Conservation (phyloP, 371 early-diverging fungal genomes). For the Rhizomucor miehei region DNA sequence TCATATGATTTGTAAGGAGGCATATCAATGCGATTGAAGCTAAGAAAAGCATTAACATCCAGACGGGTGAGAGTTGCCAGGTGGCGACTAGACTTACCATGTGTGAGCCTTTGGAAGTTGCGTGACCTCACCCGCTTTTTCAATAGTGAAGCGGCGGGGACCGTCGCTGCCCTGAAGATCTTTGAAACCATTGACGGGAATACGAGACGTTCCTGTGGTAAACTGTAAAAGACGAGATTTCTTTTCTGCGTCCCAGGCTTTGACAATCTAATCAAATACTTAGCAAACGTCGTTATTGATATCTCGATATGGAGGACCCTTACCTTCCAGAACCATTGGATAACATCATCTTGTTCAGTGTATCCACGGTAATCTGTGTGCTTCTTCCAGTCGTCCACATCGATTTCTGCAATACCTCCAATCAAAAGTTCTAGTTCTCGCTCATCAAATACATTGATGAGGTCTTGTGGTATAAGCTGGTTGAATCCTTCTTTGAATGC, state of each 20-base stretch:
- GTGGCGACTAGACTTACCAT: slow-evolving; percentile 70
- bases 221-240: slow-evolving; percentile 94
- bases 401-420: slow-evolving; percentile 96
- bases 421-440: slow-evolving; percentile 97
- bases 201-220: slow-evolving; percentile 96
- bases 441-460: slow-evolving; percentile 95
- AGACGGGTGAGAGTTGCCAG: too few relatives aligned
- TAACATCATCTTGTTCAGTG: slow-evolving; percentile 89
- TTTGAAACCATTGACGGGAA: slow-evolving; percentile 98
- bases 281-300: not conserved
- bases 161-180: slow-evolving; percentile 97
- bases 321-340: slow-evolving; percentile 97
- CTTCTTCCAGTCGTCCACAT: slow-evolving; percentile 98
- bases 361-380: slow-evolving; percentile 97
- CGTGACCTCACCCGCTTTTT: slow-evolving; percentile 82
- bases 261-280: slow-evolving; percentile 54
- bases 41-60: slow-evolving; percentile 7
- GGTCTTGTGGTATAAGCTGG: slow-evolving; percentile 90
- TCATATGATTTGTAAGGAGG: slow-evolving; percentile 81
- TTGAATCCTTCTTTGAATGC: slow-evolving; percentile 94
- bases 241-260: slow-evolving; percentile 89
- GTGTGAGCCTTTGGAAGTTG: slow-evolving; percentile 94
- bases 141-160: slow-evolving; percentile 93
- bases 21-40: slow-evolving; percentile 94
- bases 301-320: not conserved